Base-by-base conservation (phyloP, 2,329 filamentous ascomycete genomes). In the Colletotrichum siamense region DNA sequence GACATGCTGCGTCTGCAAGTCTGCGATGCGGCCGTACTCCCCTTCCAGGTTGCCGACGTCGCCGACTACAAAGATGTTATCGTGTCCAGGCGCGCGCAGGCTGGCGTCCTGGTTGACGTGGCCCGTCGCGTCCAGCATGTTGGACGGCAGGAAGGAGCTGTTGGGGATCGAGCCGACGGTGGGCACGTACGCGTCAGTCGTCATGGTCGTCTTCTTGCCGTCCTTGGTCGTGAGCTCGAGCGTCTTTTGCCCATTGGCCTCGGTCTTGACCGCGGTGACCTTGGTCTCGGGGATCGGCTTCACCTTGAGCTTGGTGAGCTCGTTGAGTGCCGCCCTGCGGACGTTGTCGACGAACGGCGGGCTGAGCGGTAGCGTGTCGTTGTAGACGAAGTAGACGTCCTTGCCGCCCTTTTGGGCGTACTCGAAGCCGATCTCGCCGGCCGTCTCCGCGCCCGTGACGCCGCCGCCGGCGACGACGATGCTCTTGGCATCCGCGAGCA, bases 381-480 rank as follows among this genome's bases (percentile, higher is more conserved):
- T 80, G 69, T 86, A 83, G 63, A 90, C 79, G 55, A 90, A 84
- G 67, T 87, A 85, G 69, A 90, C 84, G 39, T 88, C 82, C 83
- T 91, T 91, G 24, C 79, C 81, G 34, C 86, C 84, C 22, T 82
- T 79, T 63, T 83, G 82, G 5, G 84, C 85, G 79, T 88, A 91
- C 78, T 86, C 85, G 22, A 84, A 85, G 10, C 85, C 89, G 30
- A 91, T 85, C 82, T 91, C 90, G 52, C 87, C 90, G 6, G 86
- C 87, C 10, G 88, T 83, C 81, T 91, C 90, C 36, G 87, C 81
- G 26, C 89, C 90, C 0, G 89, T 91, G 24, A 84, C 64, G 26
- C 90, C 90, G 10, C 86, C 90, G 49, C 90, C 90, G 18, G 85
- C 89, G 5, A 91, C 83, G 67, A 91, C 87, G 75, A 91, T 87